Base-by-base conservation (phyloP, 2,329 filamentous ascomycete species). In the Aspergillus chevalieri region DNA sequence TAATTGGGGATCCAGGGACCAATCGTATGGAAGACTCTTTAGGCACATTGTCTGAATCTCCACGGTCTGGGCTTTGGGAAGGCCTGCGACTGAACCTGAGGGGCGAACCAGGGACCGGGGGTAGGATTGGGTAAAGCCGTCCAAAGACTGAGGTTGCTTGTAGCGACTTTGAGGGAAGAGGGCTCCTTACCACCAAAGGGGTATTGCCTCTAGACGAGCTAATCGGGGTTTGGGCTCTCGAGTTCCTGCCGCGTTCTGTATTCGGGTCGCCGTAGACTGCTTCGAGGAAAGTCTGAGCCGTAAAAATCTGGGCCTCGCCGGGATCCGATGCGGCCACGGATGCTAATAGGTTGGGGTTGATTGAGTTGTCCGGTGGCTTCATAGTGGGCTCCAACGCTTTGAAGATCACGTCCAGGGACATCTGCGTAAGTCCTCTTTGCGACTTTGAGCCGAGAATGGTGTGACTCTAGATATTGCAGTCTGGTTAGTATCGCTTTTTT, bases 391-490 rank as follows among this genome's bases (percentile, higher is more conserved):
- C 83, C 46, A 95, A 82, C 42, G 87, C 92, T 54, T 85, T 84
- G 72, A 94, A 98, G 45, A 97, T 78, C 38, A 94, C 81, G 63
- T 97, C 92, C 48, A 98, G 84, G 0, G 89, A 82, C 62, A 98
- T 85, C 68, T 98, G 93, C 0, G 90, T 95, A 47, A 98, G 74
- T 54, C 93, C 93, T 56, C 92, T 85, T 69, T 96, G 88, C 19
- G 80, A 82, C 58, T 85, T 86, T 10, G 89, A 94, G 48, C 93
- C 93, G 14, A 98, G 80, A 52, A 97, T 95, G 0, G 93, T 98
- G 68, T 98, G 92, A 55, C 89, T 94, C 92, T 96, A 64, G 41
- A 46, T 26, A 24, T 39, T n/a, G 26, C 22, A 34, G 19, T 1
- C 14, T 22, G n/a, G 17, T 41, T 41, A 41, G 17, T 9, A 50